Percentiles rank a stretch among this genome's conserved stretches.
Conservation (phyloP, 2,329 filamentous ascomycete genomes). For the Alternaria ventricosa region DNA sequence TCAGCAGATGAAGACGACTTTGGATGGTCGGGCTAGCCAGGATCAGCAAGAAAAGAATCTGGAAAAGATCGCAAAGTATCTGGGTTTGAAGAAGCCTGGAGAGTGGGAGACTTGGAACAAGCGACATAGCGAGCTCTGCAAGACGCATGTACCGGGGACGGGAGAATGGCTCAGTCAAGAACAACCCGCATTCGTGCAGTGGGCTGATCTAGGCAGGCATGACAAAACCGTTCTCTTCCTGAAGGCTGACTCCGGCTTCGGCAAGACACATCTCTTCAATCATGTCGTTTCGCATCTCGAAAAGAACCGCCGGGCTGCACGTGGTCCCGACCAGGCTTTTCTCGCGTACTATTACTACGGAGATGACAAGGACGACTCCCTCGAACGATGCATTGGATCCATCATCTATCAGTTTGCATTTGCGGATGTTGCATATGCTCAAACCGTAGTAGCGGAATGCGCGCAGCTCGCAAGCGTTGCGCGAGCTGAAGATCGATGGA, state of each 20-base stretch:
- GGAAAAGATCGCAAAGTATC: background rate
- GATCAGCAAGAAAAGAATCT: background rate
- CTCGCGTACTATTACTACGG: constrained; percentile 25
- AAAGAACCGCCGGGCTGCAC: background rate
- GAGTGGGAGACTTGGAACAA: constrained; percentile 6
- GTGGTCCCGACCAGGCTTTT: background rate
- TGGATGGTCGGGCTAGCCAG: background rate
- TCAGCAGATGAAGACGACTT: background rate
- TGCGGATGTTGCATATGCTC: constrained; percentile 14
- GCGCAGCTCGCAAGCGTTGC: background rate
- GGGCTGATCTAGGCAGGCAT: background rate
- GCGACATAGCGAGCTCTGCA: constrained; percentile 6
- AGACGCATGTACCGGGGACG: background rate
- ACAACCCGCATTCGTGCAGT: background rate
- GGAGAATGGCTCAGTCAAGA: constrained; percentile 8
- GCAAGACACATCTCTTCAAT: background rate
- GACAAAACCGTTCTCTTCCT: background rate
- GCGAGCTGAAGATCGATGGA: constrained; percentile 13
- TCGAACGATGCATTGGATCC: constrained; percentile 19
- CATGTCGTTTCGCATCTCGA: background rate
- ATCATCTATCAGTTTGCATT: constrained; percentile 21
- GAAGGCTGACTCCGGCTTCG: background rate
- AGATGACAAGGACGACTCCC: constrained; percentile 17
- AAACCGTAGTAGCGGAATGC: background rate
- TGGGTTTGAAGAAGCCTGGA: constrained; percentile 3